Conservation (phyloP, 2,329 filamentous ascomycete genomes). For the Blastomyces emzantsi region DNA sequence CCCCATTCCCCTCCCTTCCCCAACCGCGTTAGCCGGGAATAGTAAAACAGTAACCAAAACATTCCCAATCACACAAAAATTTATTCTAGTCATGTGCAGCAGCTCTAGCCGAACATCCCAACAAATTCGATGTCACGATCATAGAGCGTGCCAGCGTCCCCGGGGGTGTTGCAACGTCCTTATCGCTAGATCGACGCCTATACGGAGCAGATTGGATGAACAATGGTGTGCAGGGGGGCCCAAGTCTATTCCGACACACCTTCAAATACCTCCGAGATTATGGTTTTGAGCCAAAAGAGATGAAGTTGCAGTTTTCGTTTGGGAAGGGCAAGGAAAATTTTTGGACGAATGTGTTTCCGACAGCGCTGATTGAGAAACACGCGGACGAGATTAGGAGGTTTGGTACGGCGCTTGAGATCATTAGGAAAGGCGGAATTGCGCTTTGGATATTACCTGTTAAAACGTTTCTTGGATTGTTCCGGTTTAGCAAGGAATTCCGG, state of each 20-base stretch:
- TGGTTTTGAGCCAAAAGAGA: slow-evolving; percentile 48
- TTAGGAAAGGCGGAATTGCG: slow-evolving; percentile 47
- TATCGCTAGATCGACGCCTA: slow-evolving; percentile 46
- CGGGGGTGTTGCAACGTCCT: slow-evolving; percentile 53
- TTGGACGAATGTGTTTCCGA: slow-evolving; percentile 55
- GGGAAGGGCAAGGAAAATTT: slow-evolving; percentile 49
- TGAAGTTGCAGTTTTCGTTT: slow-evolving; percentile 52
- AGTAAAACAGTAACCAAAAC: slow-evolving; percentile 6
- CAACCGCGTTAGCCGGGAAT: slow-evolving; percentile 3
- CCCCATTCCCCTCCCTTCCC: background rate
- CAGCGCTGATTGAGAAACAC: slow-evolving; percentile 46
- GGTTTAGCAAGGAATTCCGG: slow-evolving; percentile 60
- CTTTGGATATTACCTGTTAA: slow-evolving; percentile 53
- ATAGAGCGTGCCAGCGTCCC: slow-evolving; percentile 51
- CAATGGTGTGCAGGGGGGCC: slow-evolving; percentile 54
- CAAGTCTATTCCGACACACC: slow-evolving; percentile 53
- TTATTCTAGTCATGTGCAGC: slow-evolving; percentile 51
- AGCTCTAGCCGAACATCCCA: slow-evolving; percentile 55
- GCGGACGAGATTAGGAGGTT: slow-evolving; percentile 48
- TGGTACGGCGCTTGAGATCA: slow-evolving; percentile 45
- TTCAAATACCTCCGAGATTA: slow-evolving; percentile 53
- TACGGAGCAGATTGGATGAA: slow-evolving; percentile 54
- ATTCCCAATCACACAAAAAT: slow-evolving; percentile 12
- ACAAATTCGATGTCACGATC: slow-evolving; percentile 57
- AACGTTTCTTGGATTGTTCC: slow-evolving; percentile 56